These are phyloP conservation scores for Solanum rostratum DNA, from an alignment of 257 asterid genomes.

Conservation along the genomic window DNA sequence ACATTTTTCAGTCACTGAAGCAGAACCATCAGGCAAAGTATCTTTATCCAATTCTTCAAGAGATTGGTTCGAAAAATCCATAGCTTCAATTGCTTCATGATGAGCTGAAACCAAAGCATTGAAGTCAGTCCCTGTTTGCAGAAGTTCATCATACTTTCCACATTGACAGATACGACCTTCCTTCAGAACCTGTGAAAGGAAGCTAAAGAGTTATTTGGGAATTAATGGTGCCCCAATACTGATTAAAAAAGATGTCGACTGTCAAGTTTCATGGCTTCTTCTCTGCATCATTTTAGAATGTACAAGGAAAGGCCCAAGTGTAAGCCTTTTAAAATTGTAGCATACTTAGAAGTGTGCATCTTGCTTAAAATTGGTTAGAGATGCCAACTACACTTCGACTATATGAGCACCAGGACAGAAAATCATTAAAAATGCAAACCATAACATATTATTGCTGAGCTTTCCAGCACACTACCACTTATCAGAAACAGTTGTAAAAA, in stretches of 20 bases:
- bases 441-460: not conserved
- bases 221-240: not conserved
- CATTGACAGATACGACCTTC: conserved; percentile 89
- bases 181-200: conserved; percentile 63
- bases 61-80: conserved; percentile 59
- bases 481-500: not conserved
- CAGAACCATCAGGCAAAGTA: conserved; percentile 43
- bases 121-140: conserved; percentile 95
- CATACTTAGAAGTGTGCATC: not conserved
- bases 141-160: conserved; percentile 89
- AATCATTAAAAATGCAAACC: not conserved
- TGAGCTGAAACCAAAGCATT: conserved; percentile 83
- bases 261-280: not conserved
- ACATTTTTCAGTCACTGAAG: conserved; percentile 38
- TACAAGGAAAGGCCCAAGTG: not conserved
- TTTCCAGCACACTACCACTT: not conserved
- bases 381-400: not conserved
- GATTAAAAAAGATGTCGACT: not conserved
- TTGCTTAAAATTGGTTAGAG: not conserved
- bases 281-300: not conserved
- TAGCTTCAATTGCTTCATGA: conserved; percentile 95
- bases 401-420: not conserved
- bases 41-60: conserved; percentile 49
- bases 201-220: conserved; percentile 5
- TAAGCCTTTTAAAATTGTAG: not conserved